Evolutionary conservation across 768 basidiomycete species (phyloP), one percentile per base, ranked within the genome.

Genomic region (Russula vinacea): DNA sequence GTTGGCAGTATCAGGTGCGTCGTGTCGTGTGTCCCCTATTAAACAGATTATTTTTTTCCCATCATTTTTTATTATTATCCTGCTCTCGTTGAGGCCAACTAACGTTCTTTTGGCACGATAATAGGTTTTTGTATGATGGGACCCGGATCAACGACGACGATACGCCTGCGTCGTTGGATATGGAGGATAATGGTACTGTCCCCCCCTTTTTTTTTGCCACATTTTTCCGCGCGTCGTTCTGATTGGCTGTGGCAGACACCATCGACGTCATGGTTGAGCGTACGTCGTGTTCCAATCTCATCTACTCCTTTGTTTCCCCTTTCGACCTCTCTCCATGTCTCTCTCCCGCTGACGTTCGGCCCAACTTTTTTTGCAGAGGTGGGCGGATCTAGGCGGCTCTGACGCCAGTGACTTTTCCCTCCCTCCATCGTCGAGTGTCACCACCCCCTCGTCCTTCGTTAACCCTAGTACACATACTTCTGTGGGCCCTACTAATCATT

Each of bases 191-290:
- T 56, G 90, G 94, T 92, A 51, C 84, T 50, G 8, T 33, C 33
- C 17, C n/a, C n/a, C 22, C 35, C 16, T 35, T 54, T 17, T 6
- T 16, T 5, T 24, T 5, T 26, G 16, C 14, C 4, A 32, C 35
- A n/a, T 42, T 32, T 33, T n/a, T 33, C 35, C 37, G 40, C 45
- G 17, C 39, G n/a, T 53, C 45, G 22, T 54, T 24, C 51, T 61
- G 37, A 50, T 60, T 39, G 51, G 59, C 29, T 33, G 0, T 37
- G 33, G 26, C 70, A 87, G 94, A 98, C 74, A 87, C 92, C 8
- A 94, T 98, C 76, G 94, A 98, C 81, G 94, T 95, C 67, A 92
- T 94, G 89, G 90, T 96, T 64, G 93, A 96, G 79, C 94, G 93
- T 95, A 78, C 68, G 87, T 82, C n/a, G 14, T 52, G 35, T 55